Percentiles rank a stretch among this genome's conserved stretches.
Evolutionary conservation across 23 red algal genomes (phyloP).

Genomic region (Gracilaria caudata): DNA sequence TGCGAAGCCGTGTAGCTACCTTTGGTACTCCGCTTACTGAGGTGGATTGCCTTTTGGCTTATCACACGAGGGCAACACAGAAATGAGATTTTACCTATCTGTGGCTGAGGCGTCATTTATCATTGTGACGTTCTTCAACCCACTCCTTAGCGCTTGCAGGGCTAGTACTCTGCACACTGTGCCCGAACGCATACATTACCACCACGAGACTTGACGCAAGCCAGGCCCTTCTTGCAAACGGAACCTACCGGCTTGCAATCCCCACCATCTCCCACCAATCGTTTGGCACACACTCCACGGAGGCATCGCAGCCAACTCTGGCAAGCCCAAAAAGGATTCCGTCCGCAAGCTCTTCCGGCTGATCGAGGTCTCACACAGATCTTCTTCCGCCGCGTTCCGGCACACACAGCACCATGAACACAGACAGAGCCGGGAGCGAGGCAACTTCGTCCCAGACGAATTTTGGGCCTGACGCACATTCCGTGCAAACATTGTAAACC

Average conservation of each 20-base stretch:
- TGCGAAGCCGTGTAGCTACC: too few species aligned
- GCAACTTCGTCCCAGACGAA: not conserved
- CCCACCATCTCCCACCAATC: not conserved
- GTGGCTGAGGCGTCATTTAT: too few species aligned
- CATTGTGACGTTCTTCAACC: too few species aligned
- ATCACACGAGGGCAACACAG: too few species aligned
- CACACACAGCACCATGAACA: slow-evolving; percentile 1
- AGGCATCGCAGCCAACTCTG: not conserved
- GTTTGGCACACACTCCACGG: not conserved
- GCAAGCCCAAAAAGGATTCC: not conserved
- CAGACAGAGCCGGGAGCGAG: not conserved
- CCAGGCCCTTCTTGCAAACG: not conserved
- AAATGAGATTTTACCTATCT: too few species aligned
- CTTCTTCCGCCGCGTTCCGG: not conserved
- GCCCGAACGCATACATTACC: too few species aligned
- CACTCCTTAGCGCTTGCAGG: too few species aligned
- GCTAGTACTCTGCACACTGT: too few species aligned
- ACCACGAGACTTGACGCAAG: too few species aligned
- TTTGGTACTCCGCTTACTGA: too few species aligned
- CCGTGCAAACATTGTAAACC: slow-evolving; percentile 24
- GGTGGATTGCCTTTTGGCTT: too few species aligned
- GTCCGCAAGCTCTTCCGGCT: not conserved
- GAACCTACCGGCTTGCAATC: not conserved
- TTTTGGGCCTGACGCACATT: not conserved
- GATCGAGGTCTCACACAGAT: not conserved